Evolutionary conservation across 768 basidiomycete genomes (phyloP), one percentile per base, ranked within the genome.

Genomic region (Suillus hirtellus): DNA sequence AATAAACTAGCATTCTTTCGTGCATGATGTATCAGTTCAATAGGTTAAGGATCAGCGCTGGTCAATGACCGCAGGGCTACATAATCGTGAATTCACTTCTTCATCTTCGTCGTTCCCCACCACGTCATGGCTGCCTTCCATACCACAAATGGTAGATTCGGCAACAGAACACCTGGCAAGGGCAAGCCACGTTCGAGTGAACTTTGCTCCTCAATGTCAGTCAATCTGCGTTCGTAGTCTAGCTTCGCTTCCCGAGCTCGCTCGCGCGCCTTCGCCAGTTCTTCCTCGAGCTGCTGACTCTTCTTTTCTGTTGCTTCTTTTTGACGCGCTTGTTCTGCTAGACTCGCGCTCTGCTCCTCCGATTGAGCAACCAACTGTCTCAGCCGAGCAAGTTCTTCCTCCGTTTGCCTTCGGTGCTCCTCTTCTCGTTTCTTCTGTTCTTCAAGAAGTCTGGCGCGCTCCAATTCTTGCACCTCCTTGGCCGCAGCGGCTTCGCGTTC

Each of bases 81-180:
- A 37, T 40, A 15, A 38, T 40, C 4, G 21, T 40, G 17, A 17
- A 17, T 17, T 58, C 40, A 58, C 56, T 58, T 58, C 40, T 17
- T 40, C 17, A 8, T 60, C 56, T 67, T 75, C 59, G 73, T 66
- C 54, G 56, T 69, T 65, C 73, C 73, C 14, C 76, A 58, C 73
- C 75, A 75, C n/a, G 69, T 64, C 75, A 75, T 67, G 1, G 73
- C 73, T 10, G 73, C 73, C 24, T 65, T 75, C 73, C 73, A 75
- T 11, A 75, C 70, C 21, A 75, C 75, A 52, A 76, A 75, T 6
- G 73, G 73, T 60, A 76, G 27, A 42, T 27, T 76, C 8, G 75
- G 73, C 21, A 75, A 55, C 37, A 75, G 52, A 64, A 76, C 70
- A 31, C 67, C 63, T 7, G 73, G 63, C 2, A 73, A 68, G 6